phyloP scores from a whole-genome alignment of 352 stramenopile species.

The Nothophytophthora sp. region DNA sequence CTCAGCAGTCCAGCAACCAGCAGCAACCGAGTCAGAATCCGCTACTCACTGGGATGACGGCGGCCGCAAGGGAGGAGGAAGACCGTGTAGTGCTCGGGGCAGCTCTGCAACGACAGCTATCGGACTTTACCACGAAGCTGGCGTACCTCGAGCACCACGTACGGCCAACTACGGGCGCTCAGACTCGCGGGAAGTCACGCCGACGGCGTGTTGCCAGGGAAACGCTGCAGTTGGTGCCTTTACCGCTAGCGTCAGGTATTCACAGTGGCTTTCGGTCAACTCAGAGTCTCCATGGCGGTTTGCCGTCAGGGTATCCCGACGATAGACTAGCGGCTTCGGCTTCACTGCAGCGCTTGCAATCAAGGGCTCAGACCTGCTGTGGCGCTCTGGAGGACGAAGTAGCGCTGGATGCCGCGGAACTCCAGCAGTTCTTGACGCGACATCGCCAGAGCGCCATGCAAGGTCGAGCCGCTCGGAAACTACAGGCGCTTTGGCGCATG shows the following conservation, averaged over 20 bases:
- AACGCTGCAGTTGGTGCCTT: slow-evolving; percentile 14
- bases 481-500: slow-evolving; percentile 72
- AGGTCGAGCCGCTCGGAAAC: slow-evolving; percentile 22
- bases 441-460: slow-evolving; percentile 27
- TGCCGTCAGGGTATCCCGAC: too few relatives aligned
- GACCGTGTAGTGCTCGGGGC: slow-evolving; percentile 14
- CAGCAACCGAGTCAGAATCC: slow-evolving; percentile 5
- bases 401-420: slow-evolving; percentile 30
- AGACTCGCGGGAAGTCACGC: slow-evolving; percentile 12
- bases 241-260: slow-evolving; percentile 3
- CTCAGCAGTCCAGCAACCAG: slow-evolving; percentile 22
- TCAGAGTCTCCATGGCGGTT: too few relatives aligned
- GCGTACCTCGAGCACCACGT: slow-evolving; percentile 31
- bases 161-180: neutral
- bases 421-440: slow-evolving; percentile 7
- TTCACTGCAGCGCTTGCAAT: slow-evolving; percentile 15
- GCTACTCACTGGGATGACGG: slow-evolving; percentile 17
- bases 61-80: slow-evolving; percentile 22
- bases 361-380: neutral
- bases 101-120: slow-evolving; percentile 18
- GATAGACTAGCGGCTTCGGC: slow-evolving; percentile 11
- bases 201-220: slow-evolving; percentile 16
- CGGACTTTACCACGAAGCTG: slow-evolving; percentile 32
- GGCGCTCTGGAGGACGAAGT: slow-evolving; percentile 17
- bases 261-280: slow-evolving; percentile 9